These are phyloP conservation scores for Boletellus emodensis DNA, from an alignment of 768 basidiomycete genomes.

Conservation along the genomic window DNA sequence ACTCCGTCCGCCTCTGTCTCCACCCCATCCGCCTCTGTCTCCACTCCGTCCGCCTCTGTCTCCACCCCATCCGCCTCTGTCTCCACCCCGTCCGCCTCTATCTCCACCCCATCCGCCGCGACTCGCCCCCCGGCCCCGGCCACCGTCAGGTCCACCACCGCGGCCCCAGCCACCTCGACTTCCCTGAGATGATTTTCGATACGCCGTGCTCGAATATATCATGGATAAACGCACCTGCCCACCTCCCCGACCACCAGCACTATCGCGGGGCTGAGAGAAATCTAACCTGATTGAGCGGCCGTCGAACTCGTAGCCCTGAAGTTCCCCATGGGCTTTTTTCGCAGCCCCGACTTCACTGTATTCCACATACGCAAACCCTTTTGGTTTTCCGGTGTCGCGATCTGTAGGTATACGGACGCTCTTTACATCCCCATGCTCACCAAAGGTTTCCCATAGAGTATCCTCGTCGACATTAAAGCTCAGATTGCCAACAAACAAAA, in stretches of 20 bases:
- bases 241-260: conserved; percentile 48
- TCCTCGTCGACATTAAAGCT: conserved; percentile 81
- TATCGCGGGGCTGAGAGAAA: conserved; percentile 78
- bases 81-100: conserved; percentile 47
- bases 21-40: conserved; percentile 28
- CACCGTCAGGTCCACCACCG: conserved; percentile 6
- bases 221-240: conserved; percentile 38
- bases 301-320: conserved; percentile 70
- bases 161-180: conserved; percentile 21
- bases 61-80: too few species aligned
- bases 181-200: conserved; percentile 15
- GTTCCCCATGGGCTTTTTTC: conserved; percentile 70
- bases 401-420: conserved; percentile 90
- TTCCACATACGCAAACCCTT: conserved; percentile 97
- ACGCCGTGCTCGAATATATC: neutral
- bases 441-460: conserved; percentile 83
- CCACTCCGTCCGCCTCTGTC: conserved; percentile 20
- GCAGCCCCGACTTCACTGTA: conserved; percentile 79
- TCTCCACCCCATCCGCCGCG: too few species aligned
- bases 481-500: conserved; percentile 90
- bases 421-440: conserved; percentile 80
- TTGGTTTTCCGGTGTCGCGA: conserved; percentile 82
- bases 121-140: too few species aligned
- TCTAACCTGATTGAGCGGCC: conserved; percentile 82
- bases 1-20: conserved; percentile 35